These are phyloP conservation scores for Serendipita sp. DNA, from an alignment of 768 basidiomycete genomes.

Conservation along the genomic window DNA sequence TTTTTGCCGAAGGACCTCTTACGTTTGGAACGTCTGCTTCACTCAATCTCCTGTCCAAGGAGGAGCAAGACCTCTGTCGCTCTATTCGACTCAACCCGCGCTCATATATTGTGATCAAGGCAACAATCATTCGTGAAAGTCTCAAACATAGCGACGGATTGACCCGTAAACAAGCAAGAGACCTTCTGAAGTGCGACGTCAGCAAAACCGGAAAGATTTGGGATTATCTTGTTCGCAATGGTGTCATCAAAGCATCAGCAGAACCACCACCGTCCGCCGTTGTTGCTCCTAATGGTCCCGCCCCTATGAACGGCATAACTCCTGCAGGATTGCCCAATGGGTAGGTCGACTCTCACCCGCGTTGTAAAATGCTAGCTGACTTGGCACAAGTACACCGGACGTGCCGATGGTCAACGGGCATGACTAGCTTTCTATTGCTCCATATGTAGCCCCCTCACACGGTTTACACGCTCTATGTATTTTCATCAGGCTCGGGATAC, in stretches of 20 bases:
- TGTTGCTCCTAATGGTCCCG: background rate
- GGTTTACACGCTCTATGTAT: background rate
- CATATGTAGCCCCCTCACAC: background rate
- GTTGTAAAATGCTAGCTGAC: background rate
- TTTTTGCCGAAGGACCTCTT: slow-evolving; percentile 40
- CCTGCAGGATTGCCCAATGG: background rate
- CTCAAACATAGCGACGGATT: slow-evolving; percentile 78
- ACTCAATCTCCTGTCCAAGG: slow-evolving; percentile 73
- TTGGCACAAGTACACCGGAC: background rate
- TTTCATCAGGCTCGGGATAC: background rate
- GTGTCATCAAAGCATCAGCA: slow-evolving; percentile 21
- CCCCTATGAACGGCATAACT: background rate
- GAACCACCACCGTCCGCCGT: background rate
- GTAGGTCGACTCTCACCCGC: background rate
- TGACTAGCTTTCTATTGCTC: background rate
- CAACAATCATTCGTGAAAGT: slow-evolving; percentile 85
- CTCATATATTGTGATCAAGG: slow-evolving; percentile 91
- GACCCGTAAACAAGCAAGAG: slow-evolving; percentile 72
- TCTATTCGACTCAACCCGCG: slow-evolving; percentile 82
- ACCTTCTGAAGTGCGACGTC: slow-evolving; percentile 83
- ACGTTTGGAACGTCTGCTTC: slow-evolving; percentile 78
- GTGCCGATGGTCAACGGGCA: background rate
- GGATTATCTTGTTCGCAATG: slow-evolving; percentile 81
- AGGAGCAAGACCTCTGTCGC: slow-evolving; percentile 79
- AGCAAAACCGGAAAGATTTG: slow-evolving; percentile 85